Percentiles rank a stretch among this genome's conserved stretches.
phyloP scores from a whole-genome alignment of 2,329 filamentous ascomycete species.

The Cytospora mali region DNA sequence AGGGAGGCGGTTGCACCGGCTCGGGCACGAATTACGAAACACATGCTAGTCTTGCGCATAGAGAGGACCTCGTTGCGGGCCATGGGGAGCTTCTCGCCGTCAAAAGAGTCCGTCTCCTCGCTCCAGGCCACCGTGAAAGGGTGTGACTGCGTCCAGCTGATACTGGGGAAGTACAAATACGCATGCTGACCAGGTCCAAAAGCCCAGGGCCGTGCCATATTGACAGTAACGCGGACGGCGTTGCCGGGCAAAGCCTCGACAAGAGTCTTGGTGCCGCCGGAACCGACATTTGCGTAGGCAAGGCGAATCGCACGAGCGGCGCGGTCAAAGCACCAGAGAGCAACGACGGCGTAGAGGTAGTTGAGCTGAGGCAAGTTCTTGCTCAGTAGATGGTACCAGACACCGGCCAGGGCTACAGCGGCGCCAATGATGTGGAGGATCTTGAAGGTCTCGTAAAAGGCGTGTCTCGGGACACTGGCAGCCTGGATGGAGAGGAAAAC shows the following conservation, averaged over 20 bases:
- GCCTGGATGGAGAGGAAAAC: constrained; percentile 68
- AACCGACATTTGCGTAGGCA: constrained; percentile 67
- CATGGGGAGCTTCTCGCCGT: constrained; percentile 59
- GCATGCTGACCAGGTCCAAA: constrained; percentile 77
- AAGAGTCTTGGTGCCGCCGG: constrained; percentile 67
- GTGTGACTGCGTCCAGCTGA: constrained; percentile 75
- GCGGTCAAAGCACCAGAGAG: constrained; percentile 70
- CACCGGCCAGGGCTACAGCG: constrained; percentile 59
- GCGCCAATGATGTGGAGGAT: constrained; percentile 69
- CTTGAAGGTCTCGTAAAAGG: constrained; percentile 80
- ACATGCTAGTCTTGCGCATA: constrained; percentile 66
- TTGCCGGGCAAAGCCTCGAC: constrained; percentile 78
- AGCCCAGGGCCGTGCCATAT: constrained; percentile 74
- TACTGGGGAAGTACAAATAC: constrained; percentile 74
- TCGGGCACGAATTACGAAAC: constrained; percentile 72
- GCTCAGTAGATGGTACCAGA: constrained; percentile 69
- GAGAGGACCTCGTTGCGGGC: constrained; percentile 60
- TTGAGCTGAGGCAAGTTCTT: constrained; percentile 57
- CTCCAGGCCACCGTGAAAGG: constrained; percentile 81
- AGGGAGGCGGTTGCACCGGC: constrained; percentile 74
- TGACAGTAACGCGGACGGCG: constrained; percentile 72
- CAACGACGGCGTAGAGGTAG: constrained; percentile 63
- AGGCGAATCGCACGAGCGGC: constrained; percentile 60
- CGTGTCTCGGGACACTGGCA: constrained; percentile 70
- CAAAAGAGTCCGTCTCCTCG: constrained; percentile 60